A percentile compares a stretch with the other conserved stretches of the same genome.
phyloP scores from a whole-genome alignment of 2,329 filamentous ascomycete genomes.

The Cordyceps cateniannulata region DNA sequence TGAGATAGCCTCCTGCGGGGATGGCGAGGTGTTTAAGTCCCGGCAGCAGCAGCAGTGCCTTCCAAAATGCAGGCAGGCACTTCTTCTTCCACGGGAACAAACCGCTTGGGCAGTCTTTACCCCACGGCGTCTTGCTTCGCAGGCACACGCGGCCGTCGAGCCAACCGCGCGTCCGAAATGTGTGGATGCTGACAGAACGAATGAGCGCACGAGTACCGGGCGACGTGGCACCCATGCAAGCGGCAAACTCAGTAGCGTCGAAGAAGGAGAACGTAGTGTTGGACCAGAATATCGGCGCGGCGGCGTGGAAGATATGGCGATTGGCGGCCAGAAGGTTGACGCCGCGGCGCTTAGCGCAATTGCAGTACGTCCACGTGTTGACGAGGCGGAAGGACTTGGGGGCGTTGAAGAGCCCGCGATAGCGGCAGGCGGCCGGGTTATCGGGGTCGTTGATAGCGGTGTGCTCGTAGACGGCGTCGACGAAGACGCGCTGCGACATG shows the following conservation, averaged over 20 bases:
- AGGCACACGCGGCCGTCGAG: background rate
- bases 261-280: background rate
- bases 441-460: background rate
- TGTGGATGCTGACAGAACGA: background rate
- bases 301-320: background rate
- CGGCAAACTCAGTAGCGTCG: background rate
- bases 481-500: background rate
- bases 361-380: background rate
- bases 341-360: background rate
- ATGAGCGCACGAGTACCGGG: background rate
- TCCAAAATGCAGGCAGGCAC: background rate
- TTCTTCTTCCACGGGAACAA: background rate
- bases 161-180: accelerated
- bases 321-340: background rate
- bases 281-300: background rate
- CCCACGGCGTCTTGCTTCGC: background rate
- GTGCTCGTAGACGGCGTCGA: background rate
- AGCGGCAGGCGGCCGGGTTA: background rate
- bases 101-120: background rate
- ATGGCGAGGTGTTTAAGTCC: background rate
- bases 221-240: background rate
- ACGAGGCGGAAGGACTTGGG: background rate
- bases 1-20: background rate
- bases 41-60: background rate
- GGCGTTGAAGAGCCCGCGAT: too few relatives aligned